These are phyloP conservation scores for Stereocaulon alpinum DNA, from an alignment of 495 filamentous ascomycete genomes.

Conservation along the genomic window DNA sequence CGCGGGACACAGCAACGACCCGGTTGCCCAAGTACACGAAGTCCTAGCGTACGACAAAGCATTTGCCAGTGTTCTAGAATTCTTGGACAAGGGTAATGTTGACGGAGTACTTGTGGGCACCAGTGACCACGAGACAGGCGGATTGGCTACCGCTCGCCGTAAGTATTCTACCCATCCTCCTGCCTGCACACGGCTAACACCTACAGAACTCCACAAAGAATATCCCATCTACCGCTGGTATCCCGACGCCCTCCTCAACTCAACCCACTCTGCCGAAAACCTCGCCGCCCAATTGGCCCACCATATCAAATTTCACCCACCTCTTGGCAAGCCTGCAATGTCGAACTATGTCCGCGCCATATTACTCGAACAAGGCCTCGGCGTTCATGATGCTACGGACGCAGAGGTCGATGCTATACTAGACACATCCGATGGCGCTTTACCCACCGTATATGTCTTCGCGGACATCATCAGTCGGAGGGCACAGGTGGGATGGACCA, in stretches of 20 bases:
- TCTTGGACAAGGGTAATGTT: slow-evolving; percentile 60
- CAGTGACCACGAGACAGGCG: slow-evolving; percentile 93
- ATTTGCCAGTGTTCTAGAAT: slow-evolving; percentile 72
- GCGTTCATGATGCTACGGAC: slow-evolving; percentile 62
- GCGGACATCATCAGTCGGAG: slow-evolving; percentile 76
- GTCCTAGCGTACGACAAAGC: slow-evolving; percentile 86
- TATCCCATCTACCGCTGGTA: slow-evolving; percentile 84
- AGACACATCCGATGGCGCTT: slow-evolving; percentile 34
- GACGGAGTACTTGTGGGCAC: slow-evolving; percentile 77
- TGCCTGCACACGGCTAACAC: slow-evolving; percentile 22
- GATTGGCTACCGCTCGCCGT: slow-evolving; percentile 70
- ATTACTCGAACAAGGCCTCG: slow-evolving; percentile 56
- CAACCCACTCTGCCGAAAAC: slow-evolving; percentile 65
- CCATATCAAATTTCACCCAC: slow-evolving; percentile 36
- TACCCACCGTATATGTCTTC: slow-evolving; percentile 48
- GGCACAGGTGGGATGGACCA: slow-evolving; percentile 85
- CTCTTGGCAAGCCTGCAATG: slow-evolving; percentile 31
- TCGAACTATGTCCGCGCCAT: slow-evolving; percentile 48
- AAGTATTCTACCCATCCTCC: slow-evolving; percentile 26
- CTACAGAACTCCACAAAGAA: slow-evolving; percentile 43
- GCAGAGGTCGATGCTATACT: slow-evolving; percentile 60
- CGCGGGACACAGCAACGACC: slow-evolving; percentile 90
- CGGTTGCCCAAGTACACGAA: slow-evolving; percentile 88
- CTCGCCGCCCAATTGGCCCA: slow-evolving; percentile 47
- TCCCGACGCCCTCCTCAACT: slow-evolving; percentile 69